phyloP scores from a whole-genome alignment of 106 monocot species.

The Narthecium ossifragum region DNA sequence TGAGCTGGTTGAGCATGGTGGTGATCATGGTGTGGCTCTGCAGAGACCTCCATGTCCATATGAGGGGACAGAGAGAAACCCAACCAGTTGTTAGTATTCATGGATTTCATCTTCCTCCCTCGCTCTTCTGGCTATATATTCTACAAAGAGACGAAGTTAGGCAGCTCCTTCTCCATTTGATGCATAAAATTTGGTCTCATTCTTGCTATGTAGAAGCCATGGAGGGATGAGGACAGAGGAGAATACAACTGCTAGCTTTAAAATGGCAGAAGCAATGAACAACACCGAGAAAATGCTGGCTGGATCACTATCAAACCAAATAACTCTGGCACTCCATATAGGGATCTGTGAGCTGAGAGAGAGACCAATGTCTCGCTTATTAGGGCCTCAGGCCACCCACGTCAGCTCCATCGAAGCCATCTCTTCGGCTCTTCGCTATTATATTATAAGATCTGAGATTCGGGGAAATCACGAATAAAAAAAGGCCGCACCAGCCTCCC shows the following conservation, averaged over 20 bases:
- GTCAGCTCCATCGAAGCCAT: too few relatives aligned
- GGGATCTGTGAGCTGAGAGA: too few relatives aligned
- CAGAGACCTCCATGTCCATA: slow-evolving; percentile 52
- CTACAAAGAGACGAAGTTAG: not conserved
- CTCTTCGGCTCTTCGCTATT: too few relatives aligned
- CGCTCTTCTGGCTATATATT: not conserved
- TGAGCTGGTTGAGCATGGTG: slow-evolving; percentile 31
- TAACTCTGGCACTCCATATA: too few relatives aligned
- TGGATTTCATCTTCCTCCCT: slow-evolving; percentile 47
- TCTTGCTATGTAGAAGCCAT: not conserved
- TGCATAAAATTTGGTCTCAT: not conserved
- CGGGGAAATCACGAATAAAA: too few relatives aligned
- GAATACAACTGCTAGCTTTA: slow-evolving; percentile 1
- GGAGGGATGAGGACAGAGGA: not conserved
- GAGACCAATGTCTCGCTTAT: too few relatives aligned
- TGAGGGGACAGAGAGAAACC: slow-evolving; percentile 94
- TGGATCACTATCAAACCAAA: too few relatives aligned
- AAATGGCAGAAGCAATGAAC: not conserved
- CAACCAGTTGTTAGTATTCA: slow-evolving; percentile 68
- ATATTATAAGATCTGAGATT: too few relatives aligned
- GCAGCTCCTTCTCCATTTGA: not conserved
- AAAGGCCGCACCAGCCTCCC: too few relatives aligned
- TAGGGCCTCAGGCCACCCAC: too few relatives aligned
- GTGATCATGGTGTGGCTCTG: slow-evolving; percentile 33
- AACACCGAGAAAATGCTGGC: not conserved